Evolutionary conservation across 371 early-diverging fungal species (phyloP).

Genomic region (Mucor saturninus): DNA sequence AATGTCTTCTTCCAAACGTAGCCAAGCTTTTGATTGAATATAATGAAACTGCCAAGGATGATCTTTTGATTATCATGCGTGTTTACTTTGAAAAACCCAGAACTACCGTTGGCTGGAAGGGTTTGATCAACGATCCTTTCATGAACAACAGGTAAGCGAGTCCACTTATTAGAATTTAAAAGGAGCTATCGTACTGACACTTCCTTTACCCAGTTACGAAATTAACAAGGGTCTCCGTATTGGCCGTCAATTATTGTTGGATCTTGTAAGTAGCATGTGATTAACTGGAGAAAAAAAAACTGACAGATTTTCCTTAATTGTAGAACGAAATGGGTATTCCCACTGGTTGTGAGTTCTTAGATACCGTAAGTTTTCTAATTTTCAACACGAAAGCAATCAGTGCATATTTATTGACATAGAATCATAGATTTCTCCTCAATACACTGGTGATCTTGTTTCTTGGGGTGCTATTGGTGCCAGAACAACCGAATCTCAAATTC

Average conservation of each 20-base stretch:
- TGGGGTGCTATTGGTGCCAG: slow-evolving; percentile 94
- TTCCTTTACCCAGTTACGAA: slow-evolving; percentile 58
- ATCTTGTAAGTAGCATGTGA: slow-evolving; percentile 34
- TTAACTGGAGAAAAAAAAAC: neutral
- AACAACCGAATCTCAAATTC: slow-evolving; percentile 93
- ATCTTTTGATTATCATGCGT: slow-evolving; percentile 87
- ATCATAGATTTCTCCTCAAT: slow-evolving; percentile 74
- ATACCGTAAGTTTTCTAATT: slow-evolving; percentile 45
- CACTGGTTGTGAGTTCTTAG: slow-evolving; percentile 83
- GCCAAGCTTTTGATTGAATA: slow-evolving; percentile 58
- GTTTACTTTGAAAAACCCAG: slow-evolving; percentile 96
- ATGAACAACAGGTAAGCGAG: slow-evolving; percentile 56
- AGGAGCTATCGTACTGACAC: neutral
- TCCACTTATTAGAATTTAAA: neutral
- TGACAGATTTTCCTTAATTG: slow-evolving; percentile 24
- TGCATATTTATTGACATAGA: neutral
- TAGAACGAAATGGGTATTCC: slow-evolving; percentile 85
- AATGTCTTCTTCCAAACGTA: slow-evolving; percentile 7
- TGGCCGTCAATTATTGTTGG: slow-evolving; percentile 81
- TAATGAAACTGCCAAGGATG: slow-evolving; percentile 64
- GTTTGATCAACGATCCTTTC: slow-evolving; percentile 81
- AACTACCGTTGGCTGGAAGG: slow-evolving; percentile 95
- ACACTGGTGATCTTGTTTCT: slow-evolving; percentile 77
- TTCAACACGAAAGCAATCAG: neutral
- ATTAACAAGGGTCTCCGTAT: slow-evolving; percentile 92